These are phyloP conservation scores for Coffea canephora DNA, from an alignment of 257 asterid genomes.

Conservation along the genomic window DNA sequence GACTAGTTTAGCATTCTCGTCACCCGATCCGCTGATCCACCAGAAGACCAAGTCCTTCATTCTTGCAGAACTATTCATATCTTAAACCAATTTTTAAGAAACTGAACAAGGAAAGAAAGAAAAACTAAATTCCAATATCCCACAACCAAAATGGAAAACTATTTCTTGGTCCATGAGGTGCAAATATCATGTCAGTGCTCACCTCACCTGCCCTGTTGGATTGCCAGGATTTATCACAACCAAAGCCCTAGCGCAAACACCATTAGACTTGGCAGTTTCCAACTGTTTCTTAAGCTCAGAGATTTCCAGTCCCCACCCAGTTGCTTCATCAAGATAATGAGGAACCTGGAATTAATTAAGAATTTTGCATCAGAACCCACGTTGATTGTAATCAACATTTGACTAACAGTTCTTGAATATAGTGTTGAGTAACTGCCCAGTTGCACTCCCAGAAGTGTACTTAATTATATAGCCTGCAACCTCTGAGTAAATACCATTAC, in stretches of 20 bases:
- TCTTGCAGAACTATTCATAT: conserved; percentile 62
- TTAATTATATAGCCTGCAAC: neutral
- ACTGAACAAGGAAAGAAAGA: neutral
- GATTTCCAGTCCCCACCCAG: conserved; percentile 90
- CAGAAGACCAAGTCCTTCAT: conserved; percentile 92
- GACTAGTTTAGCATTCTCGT: neutral
- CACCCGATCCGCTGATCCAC: conserved; percentile 99
- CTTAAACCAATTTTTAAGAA: neutral
- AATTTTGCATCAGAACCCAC: conserved; percentile 17
- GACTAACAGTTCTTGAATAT: neutral
- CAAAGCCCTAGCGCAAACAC: conserved; percentile 70
- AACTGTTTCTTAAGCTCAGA: conserved; percentile 81
- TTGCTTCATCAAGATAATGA: conserved; percentile 91
- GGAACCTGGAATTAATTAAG: conserved; percentile 57
- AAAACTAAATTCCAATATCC: neutral
- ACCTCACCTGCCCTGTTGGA: conserved; percentile 99
- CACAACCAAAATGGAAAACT: neutral
- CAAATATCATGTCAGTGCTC: neutral
- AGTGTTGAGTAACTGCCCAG: neutral
- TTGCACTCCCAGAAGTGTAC: neutral
- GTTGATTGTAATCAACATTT: neutral
- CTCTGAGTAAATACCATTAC: neutral
- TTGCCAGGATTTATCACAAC: conserved; percentile 98
- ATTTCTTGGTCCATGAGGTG: neutral
- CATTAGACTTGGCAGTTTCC: conserved; percentile 76